Evolutionary conservation across 2,329 filamentous ascomycete genomes (phyloP), one percentile per base, ranked within the genome.

Genomic region (Colletotrichum caudatum): DNA sequence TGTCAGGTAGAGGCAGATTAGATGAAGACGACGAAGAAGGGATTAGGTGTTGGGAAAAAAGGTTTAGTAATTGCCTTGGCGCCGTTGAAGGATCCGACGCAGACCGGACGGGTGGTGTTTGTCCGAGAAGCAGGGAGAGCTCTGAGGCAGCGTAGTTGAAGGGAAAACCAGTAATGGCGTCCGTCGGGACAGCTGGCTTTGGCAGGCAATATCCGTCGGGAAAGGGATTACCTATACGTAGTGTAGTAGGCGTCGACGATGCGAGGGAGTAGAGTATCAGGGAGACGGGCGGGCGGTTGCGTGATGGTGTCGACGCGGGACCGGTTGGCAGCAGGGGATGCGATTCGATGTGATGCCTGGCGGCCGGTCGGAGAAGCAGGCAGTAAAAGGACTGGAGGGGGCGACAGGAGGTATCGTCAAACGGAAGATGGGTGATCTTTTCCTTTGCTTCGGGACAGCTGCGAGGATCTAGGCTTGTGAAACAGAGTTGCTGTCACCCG

Each of bases 281-380:
- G 51, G 69, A 64, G 51, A 71, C 64, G 41, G 58, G 59, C 65
- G 65, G 69, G 59, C 69, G 62, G 41, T 46, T 68, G 64, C 69
- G 64, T 71, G 46, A 7, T 62, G 58, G 69, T 68, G 51, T 26
- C 50, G 64, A 20, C 26, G 69, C 62, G 64, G 64, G 64, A 41
- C 59, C 64, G 69, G 69, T 35, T 20, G 35, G n/a, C 3, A 35
- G 56, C 37, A 33, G 18, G 54, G 64, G 35, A 50, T n/a, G 33
- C 29, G 46, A 50, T n/a, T 23, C 29, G 46, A 11, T 9, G 35
- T 35, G 26, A 29, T 29, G 26, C 26, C 26, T 3, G 26, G 26
- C 26, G 54, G 37, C 58, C 9, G 37, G 1, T 26, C 39, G 14
- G 39, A 41, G 37, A 18, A 39, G 29, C 20, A 37, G 29, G 53